Evolutionary conservation across 371 early-diverging fungal genomes (phyloP), one percentile per base, ranked within the genome.

Genomic region (Actinomortierella wolfii): DNA sequence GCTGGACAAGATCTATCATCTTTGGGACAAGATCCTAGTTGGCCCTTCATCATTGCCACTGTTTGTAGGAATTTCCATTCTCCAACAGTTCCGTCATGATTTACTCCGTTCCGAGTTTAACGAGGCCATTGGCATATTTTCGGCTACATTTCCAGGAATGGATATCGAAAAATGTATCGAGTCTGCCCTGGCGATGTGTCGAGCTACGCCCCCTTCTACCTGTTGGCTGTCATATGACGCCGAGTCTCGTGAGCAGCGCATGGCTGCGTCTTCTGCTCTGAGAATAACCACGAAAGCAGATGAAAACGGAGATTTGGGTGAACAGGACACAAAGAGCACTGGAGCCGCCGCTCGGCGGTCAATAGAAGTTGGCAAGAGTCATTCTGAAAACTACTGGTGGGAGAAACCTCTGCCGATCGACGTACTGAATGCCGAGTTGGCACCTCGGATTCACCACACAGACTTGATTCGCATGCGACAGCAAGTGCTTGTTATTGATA

Each of bases 11-110:
- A 85, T 91, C 5, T 89, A 88, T 62, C 89, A 87, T 58, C 70
- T 94, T 15, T 94, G 92, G 92, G 92, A 92, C 69, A 86, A 85
- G 56, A 56, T 91, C 13, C 57, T 90, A 9, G 85, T 88, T 15
- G 89, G 89, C 0, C 87, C 88, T 2, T 61, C 83, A 0, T 85
- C 87, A 0, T 68, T 91, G 9, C 86, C 87, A 2, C 49, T 91
- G 4, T 91, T 90, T 71, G 81, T 86, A 7, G 94, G 90, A 0
- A 81, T 88, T 48, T 82, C 90, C 13, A 90, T 93, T 26, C 51
- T 92, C 45, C 79, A 83, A 2, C 90, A 90, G 54, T 80, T 90
- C 18, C 82, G 88, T 11, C 80, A 80, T 41, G 68, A 76, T 0
- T 57, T 91, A 2, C 68, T 91, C 13, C 61, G 63, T 1, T 82